A percentile compares a stretch with the other conserved stretches of the same genome.
phyloP scores from a whole-genome alignment of 306 rosid species.

The Fagus crenata region DNA sequence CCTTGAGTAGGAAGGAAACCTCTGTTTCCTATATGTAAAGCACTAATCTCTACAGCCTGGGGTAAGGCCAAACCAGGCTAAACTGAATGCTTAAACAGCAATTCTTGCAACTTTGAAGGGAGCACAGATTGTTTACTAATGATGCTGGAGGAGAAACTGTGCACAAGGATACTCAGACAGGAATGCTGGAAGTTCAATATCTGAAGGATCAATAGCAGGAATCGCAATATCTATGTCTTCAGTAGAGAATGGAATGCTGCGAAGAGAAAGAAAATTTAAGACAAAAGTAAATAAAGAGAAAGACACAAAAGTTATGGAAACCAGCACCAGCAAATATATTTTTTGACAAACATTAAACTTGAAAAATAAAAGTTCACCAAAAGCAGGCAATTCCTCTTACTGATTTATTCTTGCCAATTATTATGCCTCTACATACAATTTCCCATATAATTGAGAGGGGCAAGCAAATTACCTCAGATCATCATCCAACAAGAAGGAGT shows the following conservation, averaged over 20 bases:
- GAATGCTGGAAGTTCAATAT: conserved; percentile 59
- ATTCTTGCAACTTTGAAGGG: conserved; percentile 18
- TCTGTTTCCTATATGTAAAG: conserved; percentile 14
- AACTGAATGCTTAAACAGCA: conserved; percentile 15
- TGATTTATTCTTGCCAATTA: conserved; percentile 18
- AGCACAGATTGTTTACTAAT: conserved; percentile 34
- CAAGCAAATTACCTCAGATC: conserved; percentile 76
- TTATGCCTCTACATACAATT: conserved; percentile 15
- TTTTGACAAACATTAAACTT: background rate
- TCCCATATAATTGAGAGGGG: conserved; percentile 9
- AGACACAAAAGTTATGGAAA: background rate
- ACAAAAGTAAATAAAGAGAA: background rate
- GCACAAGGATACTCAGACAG: conserved; percentile 69
- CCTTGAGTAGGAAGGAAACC: conserved; percentile 18
- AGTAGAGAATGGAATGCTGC: conserved; percentile 97
- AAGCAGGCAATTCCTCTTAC: background rate
- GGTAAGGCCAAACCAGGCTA: conserved; percentile 22
- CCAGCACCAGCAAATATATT: background rate
- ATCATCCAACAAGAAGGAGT: conserved; percentile 95
- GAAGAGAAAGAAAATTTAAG: conserved; percentile 25
- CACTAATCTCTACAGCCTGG: conserved; percentile 18
- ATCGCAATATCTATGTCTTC: conserved; percentile 93
- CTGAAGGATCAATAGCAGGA: conserved; percentile 80
- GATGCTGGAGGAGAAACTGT: conserved; percentile 59
- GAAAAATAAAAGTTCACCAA: background rate